Conservation (phyloP, 306 rosid species). For the Cyclanthera cordifolia region DNA sequence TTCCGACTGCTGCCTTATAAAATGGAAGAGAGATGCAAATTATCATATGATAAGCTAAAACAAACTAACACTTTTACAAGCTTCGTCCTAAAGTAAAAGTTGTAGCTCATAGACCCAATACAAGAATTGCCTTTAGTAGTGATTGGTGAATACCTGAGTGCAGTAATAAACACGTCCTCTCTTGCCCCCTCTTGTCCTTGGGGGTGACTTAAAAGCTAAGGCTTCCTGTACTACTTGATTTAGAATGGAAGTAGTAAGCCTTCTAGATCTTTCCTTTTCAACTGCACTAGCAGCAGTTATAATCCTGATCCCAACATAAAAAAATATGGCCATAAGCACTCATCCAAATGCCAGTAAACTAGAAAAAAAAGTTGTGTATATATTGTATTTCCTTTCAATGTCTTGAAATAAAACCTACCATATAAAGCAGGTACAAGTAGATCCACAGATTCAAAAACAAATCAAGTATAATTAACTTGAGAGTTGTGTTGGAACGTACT, state of each 20-base stretch:
- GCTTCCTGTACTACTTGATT: constrained; percentile 90
- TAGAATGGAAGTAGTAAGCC: constrained; percentile 70
- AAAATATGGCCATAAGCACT: constrained; percentile 1
- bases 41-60: neutral
- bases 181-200: constrained; percentile 78
- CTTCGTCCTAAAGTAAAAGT: neutral
- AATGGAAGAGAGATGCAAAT: neutral
- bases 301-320: constrained; percentile 45
- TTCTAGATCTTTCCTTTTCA: constrained; percentile 87
- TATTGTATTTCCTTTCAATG: neutral
- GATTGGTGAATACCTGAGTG: constrained; percentile 49
- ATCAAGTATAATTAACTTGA: neutral
- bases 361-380: neutral
- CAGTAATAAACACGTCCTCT: constrained; percentile 94
- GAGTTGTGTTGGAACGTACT: constrained; percentile 40
- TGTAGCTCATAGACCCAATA: neutral
- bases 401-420: neutral
- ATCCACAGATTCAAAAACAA: neutral
- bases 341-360: neutral
- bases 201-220: constrained; percentile 85
- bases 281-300: constrained; percentile 77
- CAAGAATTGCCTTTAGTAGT: neutral
- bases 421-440: neutral
- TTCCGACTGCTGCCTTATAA: neutral
- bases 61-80: neutral